Conservation (phyloP, 2,329 filamentous ascomycete species). For the Cladosporium sp. region DNA sequence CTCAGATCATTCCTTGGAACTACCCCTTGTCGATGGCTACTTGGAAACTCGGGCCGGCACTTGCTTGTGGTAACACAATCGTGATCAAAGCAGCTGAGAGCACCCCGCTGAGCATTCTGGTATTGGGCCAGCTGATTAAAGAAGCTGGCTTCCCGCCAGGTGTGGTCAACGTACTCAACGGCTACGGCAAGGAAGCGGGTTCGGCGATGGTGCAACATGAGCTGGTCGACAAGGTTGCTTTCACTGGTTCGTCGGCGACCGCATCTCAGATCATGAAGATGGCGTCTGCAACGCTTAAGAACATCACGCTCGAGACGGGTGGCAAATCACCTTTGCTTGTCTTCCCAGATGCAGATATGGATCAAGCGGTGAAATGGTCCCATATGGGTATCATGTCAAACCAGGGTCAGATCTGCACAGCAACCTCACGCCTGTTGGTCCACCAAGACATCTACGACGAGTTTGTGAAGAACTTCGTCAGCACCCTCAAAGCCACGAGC, state of each 20-base stretch:
- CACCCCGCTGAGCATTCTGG: constrained; percentile 51
- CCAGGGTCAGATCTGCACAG: constrained; percentile 54
- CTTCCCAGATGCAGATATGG: constrained; percentile 37
- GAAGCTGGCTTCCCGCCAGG: constrained; percentile 73
- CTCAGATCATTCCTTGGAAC: constrained; percentile 77
- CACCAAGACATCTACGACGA: constrained; percentile 54
- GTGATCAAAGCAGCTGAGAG: constrained; percentile 55
- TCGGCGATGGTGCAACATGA: constrained; percentile 62
- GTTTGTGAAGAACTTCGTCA: constrained; percentile 59
- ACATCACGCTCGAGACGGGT: constrained; percentile 56
- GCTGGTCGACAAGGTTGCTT: constrained; percentile 71
- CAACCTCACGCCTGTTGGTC: constrained; percentile 51
- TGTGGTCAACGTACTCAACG: constrained; percentile 70
- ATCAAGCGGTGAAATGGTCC: constrained; percentile 54
- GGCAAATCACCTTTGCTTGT: constrained; percentile 57
- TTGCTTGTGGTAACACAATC: constrained; percentile 53
- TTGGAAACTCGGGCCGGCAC: constrained; percentile 68
- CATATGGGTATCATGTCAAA: constrained; percentile 54
- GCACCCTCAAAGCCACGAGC: constrained; percentile 52
- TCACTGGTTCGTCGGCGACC: constrained; percentile 69
- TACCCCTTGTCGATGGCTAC: constrained; percentile 71
- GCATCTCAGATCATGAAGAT: constrained; percentile 45
- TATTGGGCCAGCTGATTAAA: constrained; percentile 62
- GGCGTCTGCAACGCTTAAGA: constrained; percentile 49
- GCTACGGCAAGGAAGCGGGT: constrained; percentile 53